Evolutionary conservation across 768 basidiomycete genomes (phyloP).

Genomic region (Boletus barrowsii): DNA sequence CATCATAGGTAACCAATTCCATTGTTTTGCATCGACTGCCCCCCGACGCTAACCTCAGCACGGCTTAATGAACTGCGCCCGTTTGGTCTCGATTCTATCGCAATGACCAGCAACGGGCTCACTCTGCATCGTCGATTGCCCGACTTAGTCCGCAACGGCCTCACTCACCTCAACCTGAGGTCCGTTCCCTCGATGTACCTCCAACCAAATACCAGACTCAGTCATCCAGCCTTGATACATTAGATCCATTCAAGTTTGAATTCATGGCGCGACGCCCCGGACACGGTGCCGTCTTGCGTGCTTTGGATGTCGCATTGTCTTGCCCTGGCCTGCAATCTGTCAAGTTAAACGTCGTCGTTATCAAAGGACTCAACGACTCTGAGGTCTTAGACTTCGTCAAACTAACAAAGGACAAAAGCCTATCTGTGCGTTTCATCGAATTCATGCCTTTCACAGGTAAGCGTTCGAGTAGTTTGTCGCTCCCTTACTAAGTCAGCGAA

Average conservation of each 20-base stretch:
- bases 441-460: constrained; percentile 92
- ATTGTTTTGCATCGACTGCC: background rate
- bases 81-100: constrained; percentile 68
- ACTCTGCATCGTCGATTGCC: constrained; percentile 72
- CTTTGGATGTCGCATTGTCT: constrained; percentile 61
- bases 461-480: constrained; percentile 6
- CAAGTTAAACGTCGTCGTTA: constrained; percentile 83
- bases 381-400: constrained; percentile 79
- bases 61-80: constrained; percentile 58
- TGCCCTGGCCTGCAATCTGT: constrained; percentile 52
- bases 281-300: constrained; percentile 69
- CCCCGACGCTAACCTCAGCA: constrained; percentile 36
- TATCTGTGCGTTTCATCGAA: constrained; percentile 86
- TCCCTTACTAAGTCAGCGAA: constrained; percentile 2
- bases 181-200: constrained; percentile 21
- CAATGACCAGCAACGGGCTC: constrained; percentile 84
- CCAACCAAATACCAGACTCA: constrained; percentile 1
- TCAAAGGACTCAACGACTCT: constrained; percentile 78
- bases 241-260: constrained; percentile 86
- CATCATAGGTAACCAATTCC: constrained; percentile 55
- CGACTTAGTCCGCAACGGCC: constrained; percentile 60
- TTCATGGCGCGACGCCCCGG: constrained; percentile 79
- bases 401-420: constrained; percentile 57
- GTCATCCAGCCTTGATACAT: constrained; percentile 67
- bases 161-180: constrained; percentile 76